Conservation (phyloP, 805 yeast species). For the Deakozyma indianensis region DNA sequence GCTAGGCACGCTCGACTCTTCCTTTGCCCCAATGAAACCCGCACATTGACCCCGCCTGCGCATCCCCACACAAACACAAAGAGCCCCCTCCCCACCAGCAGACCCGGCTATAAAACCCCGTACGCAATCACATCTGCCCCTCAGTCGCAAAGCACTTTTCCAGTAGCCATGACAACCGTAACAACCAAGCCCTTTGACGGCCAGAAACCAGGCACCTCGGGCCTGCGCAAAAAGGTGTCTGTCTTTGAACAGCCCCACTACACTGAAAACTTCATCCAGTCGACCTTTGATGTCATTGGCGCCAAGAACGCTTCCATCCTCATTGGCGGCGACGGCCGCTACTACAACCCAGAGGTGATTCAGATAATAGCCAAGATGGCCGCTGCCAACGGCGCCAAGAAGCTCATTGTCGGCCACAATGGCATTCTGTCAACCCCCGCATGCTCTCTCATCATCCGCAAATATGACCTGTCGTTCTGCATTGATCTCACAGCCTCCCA, state of each 20-base stretch:
- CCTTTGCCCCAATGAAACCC: no score
- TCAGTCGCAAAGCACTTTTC: no score
- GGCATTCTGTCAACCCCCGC: slow-evolving; percentile 94
- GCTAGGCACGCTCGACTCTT: no score
- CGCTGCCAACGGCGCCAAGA: slow-evolving; percentile 82
- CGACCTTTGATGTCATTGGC: slow-evolving; percentile 74
- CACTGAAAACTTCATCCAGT: slow-evolving; percentile 88
- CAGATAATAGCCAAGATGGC: slow-evolving; percentile 70
- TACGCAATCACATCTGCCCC: no score
- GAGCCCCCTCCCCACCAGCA: no score
- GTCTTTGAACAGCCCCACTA: slow-evolving; percentile 70
- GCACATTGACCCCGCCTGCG: no score
- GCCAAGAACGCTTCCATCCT: slow-evolving; percentile 61
- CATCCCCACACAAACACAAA: no score
- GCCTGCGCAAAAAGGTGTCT: slow-evolving; percentile 79
- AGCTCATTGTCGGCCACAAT: slow-evolving; percentile 72
- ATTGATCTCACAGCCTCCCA: slow-evolving; percentile 93
- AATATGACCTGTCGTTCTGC: slow-evolving; percentile 66
- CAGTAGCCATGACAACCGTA: slow-evolving; percentile 18
- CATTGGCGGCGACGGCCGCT: slow-evolving; percentile 96
- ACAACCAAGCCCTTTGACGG: slow-evolving; percentile 67
- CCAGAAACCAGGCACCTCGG: slow-evolving; percentile 98
- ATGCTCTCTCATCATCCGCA: slow-evolving; percentile 83
- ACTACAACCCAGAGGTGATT: slow-evolving; percentile 68
- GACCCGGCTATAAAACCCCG: no score